Percentiles rank a stretch among this genome's conserved stretches.
Conservation (phyloP, 345 rosid species). For the Cardamine occulta region DNA sequence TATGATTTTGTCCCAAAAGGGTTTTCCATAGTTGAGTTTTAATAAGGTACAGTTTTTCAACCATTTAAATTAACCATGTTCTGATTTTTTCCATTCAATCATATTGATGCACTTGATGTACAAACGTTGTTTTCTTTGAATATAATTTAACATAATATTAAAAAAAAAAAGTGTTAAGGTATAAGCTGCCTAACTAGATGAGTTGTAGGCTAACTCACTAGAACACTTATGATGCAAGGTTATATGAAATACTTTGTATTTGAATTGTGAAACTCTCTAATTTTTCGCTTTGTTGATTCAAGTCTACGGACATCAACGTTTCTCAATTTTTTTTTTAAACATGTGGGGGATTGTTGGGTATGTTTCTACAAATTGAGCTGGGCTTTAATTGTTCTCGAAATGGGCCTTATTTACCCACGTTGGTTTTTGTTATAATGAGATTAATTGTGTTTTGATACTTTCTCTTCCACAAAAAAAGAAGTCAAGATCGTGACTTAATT, state of each 20-base stretch:
- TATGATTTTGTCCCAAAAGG: too few relatives aligned
- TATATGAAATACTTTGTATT: background rate
- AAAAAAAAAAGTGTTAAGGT: background rate
- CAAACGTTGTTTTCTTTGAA: too few relatives aligned
- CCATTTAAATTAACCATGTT: too few relatives aligned
- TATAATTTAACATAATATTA: too few relatives aligned
- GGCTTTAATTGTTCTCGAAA: background rate
- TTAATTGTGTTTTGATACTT: too few relatives aligned
- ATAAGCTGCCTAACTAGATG: background rate
- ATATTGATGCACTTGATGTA: too few relatives aligned
- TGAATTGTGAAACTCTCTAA: background rate
- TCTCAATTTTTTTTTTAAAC: background rate
- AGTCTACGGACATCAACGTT: background rate
- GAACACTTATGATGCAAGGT: background rate
- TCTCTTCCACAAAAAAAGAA: too few relatives aligned
- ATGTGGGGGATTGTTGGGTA: background rate
- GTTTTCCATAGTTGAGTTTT: too few relatives aligned
- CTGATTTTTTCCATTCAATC: too few relatives aligned
- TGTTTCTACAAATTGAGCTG: background rate
- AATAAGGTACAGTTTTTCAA: too few relatives aligned
- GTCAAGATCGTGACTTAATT: too few relatives aligned
- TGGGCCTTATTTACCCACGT: background rate
- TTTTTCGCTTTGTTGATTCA: background rate
- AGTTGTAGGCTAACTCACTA: background rate
- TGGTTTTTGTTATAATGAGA: too few relatives aligned